Conservation (phyloP, 2,329 filamentous ascomycete genomes). For the Colletotrichum lindemuthianum region DNA sequence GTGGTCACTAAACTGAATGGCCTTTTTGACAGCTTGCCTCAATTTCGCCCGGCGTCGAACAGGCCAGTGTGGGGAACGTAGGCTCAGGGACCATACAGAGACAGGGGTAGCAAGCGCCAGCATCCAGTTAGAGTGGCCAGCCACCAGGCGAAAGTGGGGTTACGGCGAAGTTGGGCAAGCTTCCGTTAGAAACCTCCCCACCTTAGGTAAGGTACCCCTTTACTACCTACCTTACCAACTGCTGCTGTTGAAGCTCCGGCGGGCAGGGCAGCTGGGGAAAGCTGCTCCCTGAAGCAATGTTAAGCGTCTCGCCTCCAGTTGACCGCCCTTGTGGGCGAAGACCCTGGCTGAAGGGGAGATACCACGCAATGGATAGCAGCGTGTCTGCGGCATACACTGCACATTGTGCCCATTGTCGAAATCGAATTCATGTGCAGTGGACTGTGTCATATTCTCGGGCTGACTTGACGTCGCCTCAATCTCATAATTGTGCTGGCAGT, state of each 20-base stretch:
- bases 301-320: conserved; percentile 4
- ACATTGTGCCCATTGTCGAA: no score
- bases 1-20: conserved; percentile 19
- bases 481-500: not conserved
- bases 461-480: not conserved
- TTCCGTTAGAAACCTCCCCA: no score
- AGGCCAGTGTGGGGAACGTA: conserved; percentile 42
- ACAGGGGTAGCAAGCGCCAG: conserved; percentile 30
- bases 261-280: no score
- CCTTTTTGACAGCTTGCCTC: conserved; percentile 49
- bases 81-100: conserved; percentile 34
- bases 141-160: conserved; percentile 32
- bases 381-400: no score
- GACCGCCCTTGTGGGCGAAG: not conserved
- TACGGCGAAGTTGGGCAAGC: conserved; percentile 9
- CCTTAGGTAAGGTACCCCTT: conserved; percentile 30
- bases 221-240: not conserved
- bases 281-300: no score
- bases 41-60: conserved; percentile 37
- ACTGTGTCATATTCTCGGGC: not conserved
- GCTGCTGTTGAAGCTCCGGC: no score
- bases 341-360: not conserved
- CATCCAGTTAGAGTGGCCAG: conserved; percentile 22
- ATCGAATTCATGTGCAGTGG: no score
- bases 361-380: no score